Base-by-base conservation (phyloP, 1,139 yeast species). In the Tardiomyces depauwii region DNA sequence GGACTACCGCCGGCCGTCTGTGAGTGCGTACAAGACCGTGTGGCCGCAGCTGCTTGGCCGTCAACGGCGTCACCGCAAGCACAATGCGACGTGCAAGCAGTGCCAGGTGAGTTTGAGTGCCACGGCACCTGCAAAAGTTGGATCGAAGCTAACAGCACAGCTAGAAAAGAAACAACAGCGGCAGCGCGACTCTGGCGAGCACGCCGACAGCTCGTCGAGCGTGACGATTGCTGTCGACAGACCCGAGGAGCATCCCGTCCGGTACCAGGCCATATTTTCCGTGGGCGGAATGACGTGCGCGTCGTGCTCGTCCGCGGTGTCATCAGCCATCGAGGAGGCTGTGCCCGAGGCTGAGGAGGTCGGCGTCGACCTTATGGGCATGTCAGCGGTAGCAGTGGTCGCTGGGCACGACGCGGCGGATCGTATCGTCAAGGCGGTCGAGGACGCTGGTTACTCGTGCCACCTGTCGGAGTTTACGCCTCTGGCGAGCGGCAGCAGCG, bases 281-380 rank as follows among this genome's bases (percentile, higher is more conserved):
- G 67, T 82, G 43, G 71, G 73, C 5, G 87, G 84, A 1, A 80
- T 81, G 86, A 72, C 84, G 0, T 80, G 87, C 56, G 73, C 81
- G 1, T 65, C 81, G 2, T 80, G 87, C 59, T 71, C 73, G 1
- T 63, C 66, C 18, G 55, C 77, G 0, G 73, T 82, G 2, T 64
- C 72, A 2, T 67, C 66, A 9, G 68, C 71, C 0, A 69, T 80
- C n/a, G 57, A 60, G 13, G 62, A 59, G 1, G 60, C 65, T 2
- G 55, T 76, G 2, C 65, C 67, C 1, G 60, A 63, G 18, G 58
- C 62, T 16, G 44, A 49, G 12, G 66, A 64, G 33, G 53, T 64
- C 41, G 60, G 58, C 10, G 67, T 67, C 13, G 69, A 67, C 44
- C 56, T 68, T 9, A 48, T 67, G 42, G 59, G 55, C 44, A 62